Percentiles rank a stretch among this genome's conserved stretches.
Evolutionary conservation across 2,329 filamentous ascomycete species (phyloP).

Genomic region (Paracoccidioides lutzii): DNA sequence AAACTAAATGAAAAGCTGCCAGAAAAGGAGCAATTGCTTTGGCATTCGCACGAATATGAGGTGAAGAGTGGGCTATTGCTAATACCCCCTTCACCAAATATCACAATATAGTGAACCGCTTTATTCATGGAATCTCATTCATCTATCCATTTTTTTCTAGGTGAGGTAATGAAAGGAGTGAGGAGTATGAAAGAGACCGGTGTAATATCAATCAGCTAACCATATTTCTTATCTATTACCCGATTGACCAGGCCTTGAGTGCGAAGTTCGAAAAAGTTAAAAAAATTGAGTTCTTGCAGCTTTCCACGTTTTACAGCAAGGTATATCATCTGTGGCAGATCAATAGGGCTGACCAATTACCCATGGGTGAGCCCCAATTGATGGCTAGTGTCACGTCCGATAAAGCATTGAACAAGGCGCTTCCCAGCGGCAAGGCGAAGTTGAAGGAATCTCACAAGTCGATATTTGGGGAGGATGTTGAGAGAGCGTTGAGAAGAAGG

Average conservation of each 20-base stretch:
- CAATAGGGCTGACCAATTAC: constrained; percentile 55
- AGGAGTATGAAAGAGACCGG: neutral
- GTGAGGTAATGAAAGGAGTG: neutral
- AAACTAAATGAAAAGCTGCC: constrained; percentile 54
- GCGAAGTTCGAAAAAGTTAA: neutral
- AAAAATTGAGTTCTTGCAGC: neutral
- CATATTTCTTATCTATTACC: no score
- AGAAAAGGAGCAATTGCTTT: constrained; percentile 55
- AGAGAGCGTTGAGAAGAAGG: constrained; percentile 40
- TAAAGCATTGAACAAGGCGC: constrained; percentile 15
- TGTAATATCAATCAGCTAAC: neutral
- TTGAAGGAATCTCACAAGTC: constrained; percentile 40
- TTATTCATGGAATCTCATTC: neutral
- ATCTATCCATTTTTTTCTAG: constrained; percentile 22
- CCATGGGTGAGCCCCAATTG: constrained; percentile 47
- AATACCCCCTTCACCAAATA: constrained; percentile 25
- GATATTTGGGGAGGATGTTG: constrained; percentile 41
- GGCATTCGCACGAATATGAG: constrained; percentile 56
- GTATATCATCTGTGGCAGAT: constrained; percentile 79
- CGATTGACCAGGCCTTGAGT: neutral
- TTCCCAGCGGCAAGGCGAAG: constrained; percentile 19
- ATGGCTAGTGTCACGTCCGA: constrained; percentile 46
- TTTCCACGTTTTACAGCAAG: constrained; percentile 57
- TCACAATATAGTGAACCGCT: neutral
- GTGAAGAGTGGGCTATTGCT: constrained; percentile 33